Base-by-base conservation (phyloP, 148 eudicot species). In the Hydrangea macrophylla region DNA sequence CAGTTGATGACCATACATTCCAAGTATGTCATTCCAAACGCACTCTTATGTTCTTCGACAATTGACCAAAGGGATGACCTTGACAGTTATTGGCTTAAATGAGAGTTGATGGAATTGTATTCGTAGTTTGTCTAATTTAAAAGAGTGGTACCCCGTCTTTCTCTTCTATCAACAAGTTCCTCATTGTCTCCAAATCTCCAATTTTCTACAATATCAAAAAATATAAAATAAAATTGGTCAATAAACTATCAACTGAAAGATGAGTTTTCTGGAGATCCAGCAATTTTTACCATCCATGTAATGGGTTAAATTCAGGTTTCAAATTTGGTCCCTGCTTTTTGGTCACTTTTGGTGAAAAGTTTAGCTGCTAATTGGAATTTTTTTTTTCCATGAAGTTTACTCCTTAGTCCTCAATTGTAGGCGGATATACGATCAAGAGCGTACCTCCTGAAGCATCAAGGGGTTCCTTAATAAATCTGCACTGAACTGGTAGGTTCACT, bases 361-460 rank as follows among this genome's bases (percentile, higher is more conserved):
- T n/a, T n/a, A n/a, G n/a, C n/a, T n/a, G n/a, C n/a, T n/a, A n/a
- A n/a, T n/a, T n/a, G n/a, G n/a, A n/a, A 32, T 32, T 24, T 13
- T 25, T 50, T 20, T 44, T 13, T 30, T 22, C 60, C 53, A 48
- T 48, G 5, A 15, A n/a, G n/a, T n/a, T n/a, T n/a, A n/a, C n/a
- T n/a, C n/a, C n/a, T n/a, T n/a, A n/a, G n/a, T n/a, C n/a, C n/a
- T n/a, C 26, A 23, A 31, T 62, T 70, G 58, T 81, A 88, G 88
- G 95, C 95, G 65, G 95, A 89, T 75, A 74, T 82, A 65, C 78
- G 88, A 78, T 89, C 95, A 55, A 78, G 90, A 79, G 90, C 86
- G 45, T 80, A 78, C 73, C 85, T 89, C n/a, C 88, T 77, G 51
- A 80, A 71, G 69, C 76, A 76, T 67, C 74, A 73, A 30, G 20